A percentile compares a stretch with the other conserved stretches of the same genome.
Evolutionary conservation across 768 basidiomycete species (phyloP).

Genomic region (Lactarius pseudohatsudake): DNA sequence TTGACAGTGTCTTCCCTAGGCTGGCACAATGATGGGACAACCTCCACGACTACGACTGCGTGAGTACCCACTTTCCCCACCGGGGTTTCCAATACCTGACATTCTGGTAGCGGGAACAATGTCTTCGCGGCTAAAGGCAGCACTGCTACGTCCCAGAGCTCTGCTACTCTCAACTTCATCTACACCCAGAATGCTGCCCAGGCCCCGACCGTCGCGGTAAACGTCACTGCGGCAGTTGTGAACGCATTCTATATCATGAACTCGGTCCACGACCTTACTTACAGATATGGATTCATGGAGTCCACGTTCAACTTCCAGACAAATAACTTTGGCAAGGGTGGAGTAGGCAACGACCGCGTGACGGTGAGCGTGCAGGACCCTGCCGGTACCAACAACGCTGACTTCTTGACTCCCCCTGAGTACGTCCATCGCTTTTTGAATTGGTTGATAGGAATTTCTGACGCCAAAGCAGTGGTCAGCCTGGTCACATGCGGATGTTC

Average conservation of each 20-base stretch:
- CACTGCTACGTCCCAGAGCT: no score
- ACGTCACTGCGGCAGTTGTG: constrained; percentile 54
- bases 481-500: constrained; percentile 48
- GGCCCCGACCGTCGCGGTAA: constrained; percentile 44
- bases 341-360: constrained; percentile 50
- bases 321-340: constrained; percentile 54
- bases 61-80: constrained; percentile 8
- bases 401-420: constrained; percentile 48
- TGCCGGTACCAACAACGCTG: constrained; percentile 45
- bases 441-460: neutral
- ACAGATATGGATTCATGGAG: constrained; percentile 62
- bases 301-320: constrained; percentile 59
- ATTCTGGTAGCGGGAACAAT: constrained; percentile 40
- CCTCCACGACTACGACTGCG: constrained; percentile 38
- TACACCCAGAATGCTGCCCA: constrained; percentile 35
- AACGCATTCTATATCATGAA: constrained; percentile 63
- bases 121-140: constrained; percentile 19
- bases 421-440: constrained; percentile 29
- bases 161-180: no score
- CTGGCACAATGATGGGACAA: constrained; percentile 46
- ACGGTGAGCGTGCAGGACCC: constrained; percentile 52
- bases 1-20: constrained; percentile 52
- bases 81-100: neutral
- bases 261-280: constrained; percentile 52
- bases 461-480: constrained; percentile 34